Base-by-base conservation (phyloP, 148 eudicot species). In the Salicornia ramosissima region DNA sequence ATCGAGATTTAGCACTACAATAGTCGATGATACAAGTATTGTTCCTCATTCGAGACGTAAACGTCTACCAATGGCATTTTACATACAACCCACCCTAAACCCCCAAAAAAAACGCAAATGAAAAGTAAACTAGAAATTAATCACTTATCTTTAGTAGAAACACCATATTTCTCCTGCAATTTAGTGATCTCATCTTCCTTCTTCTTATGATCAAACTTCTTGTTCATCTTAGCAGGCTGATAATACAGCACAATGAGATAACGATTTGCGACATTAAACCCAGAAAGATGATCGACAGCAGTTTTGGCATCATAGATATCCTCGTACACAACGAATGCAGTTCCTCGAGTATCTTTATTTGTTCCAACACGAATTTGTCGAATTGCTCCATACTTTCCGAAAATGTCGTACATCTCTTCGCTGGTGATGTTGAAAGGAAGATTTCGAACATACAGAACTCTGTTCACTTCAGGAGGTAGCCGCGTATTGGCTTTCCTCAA, bases 371-470 rank as follows among this genome's bases (percentile, higher is more conserved):
- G 79, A 9, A 89, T 87, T 71, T 87, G 91, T 7, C 90, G 84
- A 19, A 89, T 87, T 15, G 91, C 91, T 2, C 96, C 90, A 81
- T 90, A 90, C 67, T 87, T 89, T 29, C 91, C 96, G 81, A 89
- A 89, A 10, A 89, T 87, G 28, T 90, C 90, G 85, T 90, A 87
- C 96, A 90, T 88, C 72, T 90, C 96, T 58, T 88, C 93, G 83
- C 88, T 85, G 0, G 96, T 83, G 52, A 90, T 90, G 86, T 84
- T 87, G 83, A 90, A 90, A 0, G 90, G 96, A 0, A 90, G 79
- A 62, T 87, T 90, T 0, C 90, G 82, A 0, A 87, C 96, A 80
- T 83, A 85, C 9, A 85, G 76, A 0, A 84, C 88, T 0, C 91
- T 61, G 74, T 89, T 89, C 1, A 89, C 96, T 64, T 89, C 89